Base-by-base conservation (phyloP, 768 basidiomycete species). In the Naematelia encephala region DNA sequence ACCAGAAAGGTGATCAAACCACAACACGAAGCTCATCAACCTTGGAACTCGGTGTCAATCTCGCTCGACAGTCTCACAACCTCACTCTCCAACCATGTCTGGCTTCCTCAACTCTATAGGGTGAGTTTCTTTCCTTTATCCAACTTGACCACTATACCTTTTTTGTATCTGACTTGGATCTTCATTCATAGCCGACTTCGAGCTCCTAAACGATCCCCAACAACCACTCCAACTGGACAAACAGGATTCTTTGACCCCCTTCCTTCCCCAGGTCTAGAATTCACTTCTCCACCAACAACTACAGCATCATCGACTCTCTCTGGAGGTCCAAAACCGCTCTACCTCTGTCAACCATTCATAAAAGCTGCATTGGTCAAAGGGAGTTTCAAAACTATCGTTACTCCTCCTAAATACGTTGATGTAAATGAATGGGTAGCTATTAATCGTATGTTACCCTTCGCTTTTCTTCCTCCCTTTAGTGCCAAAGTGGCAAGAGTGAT, bases 401-500 rank as follows among this genome's bases (percentile, higher is more conserved):
- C 91, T 79, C 82, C 91, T 54, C 94, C 94, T 5, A 96, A 94
- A 76, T 96, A 93, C 68, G 87, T 90, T 26, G 91, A 94, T 73
- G 86, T 90, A 58, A 93, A 91, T 83, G 92, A 96, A 74, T 96
- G 92, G 92, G 92, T 94, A 26, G 92, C 91, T 11, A 88, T 91
- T 44, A 94, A 94, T 70, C 84, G 92, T 94, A 68, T 73, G 87
- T 83, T 42, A 13, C 26, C 4, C 13, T n/a, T n/a, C 22, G 47
- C 22, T 12, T 22, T 22, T 11, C 11, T 10, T 47, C 8, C 30
- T 29, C 27, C 19, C 48, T 54, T 5, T 44, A 21, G 51, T 34
- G 8, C 12, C 16, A 54, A 5, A 14, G 53, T 16, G n/a, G n/a
- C n/a, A n/a, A n/a, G n/a, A n/a, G n/a, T n/a, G n/a, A n/a, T n/a